Evolutionary conservation across 441 rosid species (phyloP), one percentile per base, ranked within the genome.

Genomic region (Manihot esculenta): DNA sequence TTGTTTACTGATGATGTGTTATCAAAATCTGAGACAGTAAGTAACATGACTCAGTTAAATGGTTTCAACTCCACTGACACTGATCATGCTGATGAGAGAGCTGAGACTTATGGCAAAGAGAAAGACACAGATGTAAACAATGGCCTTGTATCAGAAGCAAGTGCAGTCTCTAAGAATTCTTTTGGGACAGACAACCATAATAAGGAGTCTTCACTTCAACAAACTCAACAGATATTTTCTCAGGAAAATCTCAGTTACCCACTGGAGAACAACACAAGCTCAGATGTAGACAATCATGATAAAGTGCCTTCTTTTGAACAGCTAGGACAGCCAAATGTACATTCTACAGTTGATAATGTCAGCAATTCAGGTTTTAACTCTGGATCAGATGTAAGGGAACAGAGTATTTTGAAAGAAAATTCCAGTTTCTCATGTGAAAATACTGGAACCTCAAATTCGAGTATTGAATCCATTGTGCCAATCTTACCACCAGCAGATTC

Each of bases 331-430:
- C 18, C 48, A 45, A 49, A 64, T 62, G 53, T 44, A 27, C 70
- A 53, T 59, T 64, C 77, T 41, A 47, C 62, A 0, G n/a, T 33
- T 48, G 58, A 57, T 11, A 38, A 20, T 38, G 63, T 62, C 51
- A 64, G 63, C 33, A 63, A 21, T 66, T 63, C 53, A 33, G 74
- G 47, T 68, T 62, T 55, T 50, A 74, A 6, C 24, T 33, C 72
- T 59, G 58, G 27, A 24, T 64, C 69, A 23, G 60, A 75, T 56
- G 74, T 66, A 57, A 51, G 20, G 9, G 76, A 76, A 24, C 62
- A 70, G 71, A 74, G 76, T 62, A 27, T 74, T 72, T 24, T 65
- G 53, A 73, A 48, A n/a, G 76, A 53, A 70, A 73, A 71, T 68
- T 73, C 26, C 51, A 72, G 65, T 58, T 56, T 54, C 45, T 26